phyloP scores from a whole-genome alignment of 352 stramenopile species.

The Peronosclerospora sorghi region DNA sequence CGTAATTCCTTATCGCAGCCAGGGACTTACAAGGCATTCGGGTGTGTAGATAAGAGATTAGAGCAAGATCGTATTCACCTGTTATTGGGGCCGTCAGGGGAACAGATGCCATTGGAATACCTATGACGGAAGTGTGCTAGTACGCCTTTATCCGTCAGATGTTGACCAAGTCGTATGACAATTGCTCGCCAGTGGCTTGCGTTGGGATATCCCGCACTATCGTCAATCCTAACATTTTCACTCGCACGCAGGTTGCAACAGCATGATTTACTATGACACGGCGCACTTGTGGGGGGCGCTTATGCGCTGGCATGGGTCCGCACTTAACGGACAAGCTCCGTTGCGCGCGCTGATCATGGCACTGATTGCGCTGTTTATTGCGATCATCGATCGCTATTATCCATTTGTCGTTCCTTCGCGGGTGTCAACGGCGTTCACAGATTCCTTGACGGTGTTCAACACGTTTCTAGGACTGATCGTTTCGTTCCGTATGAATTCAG shows the following conservation, averaged over 20 bases:
- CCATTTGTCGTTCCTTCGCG: slow-evolving; percentile 54
- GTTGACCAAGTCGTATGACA: no score
- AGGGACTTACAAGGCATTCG: no score
- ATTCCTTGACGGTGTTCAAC: slow-evolving; percentile 81
- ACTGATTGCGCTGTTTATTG: slow-evolving; percentile 41
- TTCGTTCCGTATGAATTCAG: slow-evolving; percentile 75
- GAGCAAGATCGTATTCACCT: no score
- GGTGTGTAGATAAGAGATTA: no score
- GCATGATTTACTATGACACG: slow-evolving; percentile 81
- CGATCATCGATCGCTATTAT: slow-evolving; percentile 38
- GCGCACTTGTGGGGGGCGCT: slow-evolving; percentile 42
- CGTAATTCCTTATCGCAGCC: no score
- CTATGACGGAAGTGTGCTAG: no score
- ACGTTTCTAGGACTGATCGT: slow-evolving; percentile 71
- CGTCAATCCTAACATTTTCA: no score
- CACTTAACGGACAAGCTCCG: slow-evolving; percentile 57
- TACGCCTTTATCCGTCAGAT: no score
- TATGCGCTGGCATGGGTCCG: slow-evolving; percentile 60
- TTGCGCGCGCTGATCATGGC: slow-evolving; percentile 55
- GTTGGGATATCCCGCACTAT: no score
- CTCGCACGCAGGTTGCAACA: not conserved
- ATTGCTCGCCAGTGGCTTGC: no score
- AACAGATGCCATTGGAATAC: no score
- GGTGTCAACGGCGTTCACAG: slow-evolving; percentile 59
- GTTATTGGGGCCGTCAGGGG: no score